Conservation (phyloP, 352 stramenopile genomes). For the Phytophthora fragariae region DNA sequence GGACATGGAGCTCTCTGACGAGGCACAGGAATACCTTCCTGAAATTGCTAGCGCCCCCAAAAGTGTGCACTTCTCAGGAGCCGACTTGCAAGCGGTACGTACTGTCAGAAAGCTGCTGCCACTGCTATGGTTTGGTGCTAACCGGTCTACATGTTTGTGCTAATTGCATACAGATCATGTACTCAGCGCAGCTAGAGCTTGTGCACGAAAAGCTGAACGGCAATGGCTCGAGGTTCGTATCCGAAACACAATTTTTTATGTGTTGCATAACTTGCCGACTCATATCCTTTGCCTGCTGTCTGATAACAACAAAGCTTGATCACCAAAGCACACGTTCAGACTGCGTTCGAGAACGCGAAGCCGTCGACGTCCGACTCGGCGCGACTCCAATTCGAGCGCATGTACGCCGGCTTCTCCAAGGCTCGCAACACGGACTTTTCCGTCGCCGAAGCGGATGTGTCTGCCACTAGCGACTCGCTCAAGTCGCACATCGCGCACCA, state of each 20-base stretch:
- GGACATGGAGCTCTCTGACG: slow-evolving; percentile 77
- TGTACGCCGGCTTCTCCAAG: slow-evolving; percentile 77
- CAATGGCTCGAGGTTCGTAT: slow-evolving; percentile 60
- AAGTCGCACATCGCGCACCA: slow-evolving; percentile 70
- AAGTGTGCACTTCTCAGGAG: slow-evolving; percentile 89
- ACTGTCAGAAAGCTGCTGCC: background rate
- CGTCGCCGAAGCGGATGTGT: slow-evolving; percentile 58
- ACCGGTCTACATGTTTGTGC: background rate
- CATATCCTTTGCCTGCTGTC: background rate
- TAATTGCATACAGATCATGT: slow-evolving; percentile 74
- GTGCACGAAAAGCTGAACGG: slow-evolving; percentile 91
- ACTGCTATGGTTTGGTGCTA: background rate
- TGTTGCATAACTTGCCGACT: background rate
- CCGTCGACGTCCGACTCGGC: slow-evolving; percentile 70
- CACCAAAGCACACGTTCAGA: slow-evolving; percentile 63
- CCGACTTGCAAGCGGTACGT: slow-evolving; percentile 93
- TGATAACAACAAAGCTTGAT: slow-evolving; percentile 48
- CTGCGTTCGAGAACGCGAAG: slow-evolving; percentile 70
- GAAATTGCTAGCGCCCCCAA: slow-evolving; percentile 77
- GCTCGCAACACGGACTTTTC: slow-evolving; percentile 76
- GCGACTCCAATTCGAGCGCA: slow-evolving; percentile 70
- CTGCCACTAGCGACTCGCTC: slow-evolving; percentile 53
- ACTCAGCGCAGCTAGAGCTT: slow-evolving; percentile 94
- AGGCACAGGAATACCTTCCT: slow-evolving; percentile 76
- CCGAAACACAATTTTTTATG: background rate